These are phyloP conservation scores for Larix kaempferi DNA, from an alignment of 75 land plant species.

Conservation along the genomic window DNA sequence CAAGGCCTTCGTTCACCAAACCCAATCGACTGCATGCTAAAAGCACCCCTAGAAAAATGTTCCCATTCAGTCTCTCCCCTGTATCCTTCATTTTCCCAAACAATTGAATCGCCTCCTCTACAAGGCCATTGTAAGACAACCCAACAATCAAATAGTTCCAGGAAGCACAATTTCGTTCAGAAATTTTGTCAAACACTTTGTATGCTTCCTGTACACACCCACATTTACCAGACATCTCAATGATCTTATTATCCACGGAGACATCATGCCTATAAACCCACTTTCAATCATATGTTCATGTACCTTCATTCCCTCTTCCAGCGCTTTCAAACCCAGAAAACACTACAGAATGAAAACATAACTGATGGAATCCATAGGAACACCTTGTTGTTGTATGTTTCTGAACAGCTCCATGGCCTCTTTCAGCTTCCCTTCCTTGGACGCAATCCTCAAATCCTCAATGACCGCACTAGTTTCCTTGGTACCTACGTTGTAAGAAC, in stretches of 20 bases:
- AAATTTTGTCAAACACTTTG: constrained; percentile 14
- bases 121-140: constrained; percentile 8
- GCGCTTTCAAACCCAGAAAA: too few species aligned
- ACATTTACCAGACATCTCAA: constrained; percentile 13
- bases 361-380: constrained; percentile 1
- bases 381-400: neutral
- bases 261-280: neutral
- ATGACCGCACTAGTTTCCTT: too few species aligned
- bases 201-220: constrained; percentile 1
- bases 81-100: constrained; percentile 3
- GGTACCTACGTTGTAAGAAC: too few species aligned
- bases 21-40: constrained; percentile 6
- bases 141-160: constrained; percentile 15
- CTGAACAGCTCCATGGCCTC: too few species aligned
- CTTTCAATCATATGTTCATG: neutral
- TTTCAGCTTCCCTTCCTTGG: neutral
- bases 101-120: neutral
- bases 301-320: too few species aligned
- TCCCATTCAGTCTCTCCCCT: constrained; percentile 9
- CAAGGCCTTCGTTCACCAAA: constrained; percentile 9
- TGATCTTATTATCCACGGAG: neutral
- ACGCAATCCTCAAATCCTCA: neutral
- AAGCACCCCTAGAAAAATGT: constrained; percentile 5
- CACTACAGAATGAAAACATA: too few species aligned
- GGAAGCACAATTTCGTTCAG: constrained; percentile 1